phyloP scores from a whole-genome alignment of 768 basidiomycete genomes.

The Tylopilus rubrobrunneus region DNA sequence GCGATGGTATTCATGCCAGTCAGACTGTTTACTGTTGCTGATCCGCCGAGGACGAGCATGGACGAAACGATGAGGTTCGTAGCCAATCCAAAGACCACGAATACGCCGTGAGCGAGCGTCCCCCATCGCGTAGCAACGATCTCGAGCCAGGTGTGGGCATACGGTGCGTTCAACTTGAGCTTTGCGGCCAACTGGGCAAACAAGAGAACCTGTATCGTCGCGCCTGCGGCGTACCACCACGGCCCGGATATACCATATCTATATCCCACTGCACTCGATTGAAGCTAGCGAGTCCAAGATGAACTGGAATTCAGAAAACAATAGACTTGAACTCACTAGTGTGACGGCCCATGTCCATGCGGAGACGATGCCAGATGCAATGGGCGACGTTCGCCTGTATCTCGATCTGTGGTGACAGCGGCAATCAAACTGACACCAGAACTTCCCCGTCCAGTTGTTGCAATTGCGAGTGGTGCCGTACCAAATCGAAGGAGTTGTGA shows the following conservation, averaged over 20 bases:
- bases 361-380: conserved; percentile 88
- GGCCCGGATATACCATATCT: conserved; percentile 82
- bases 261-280: conserved; percentile 83
- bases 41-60: conserved; percentile 75
- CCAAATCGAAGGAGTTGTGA: conserved; percentile 93
- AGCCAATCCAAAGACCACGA: conserved; percentile 90
- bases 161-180: conserved; percentile 86
- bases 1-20: conserved; percentile 87
- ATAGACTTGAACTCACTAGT: conserved; percentile 37
- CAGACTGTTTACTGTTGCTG: conserved; percentile 82
- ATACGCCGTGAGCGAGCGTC: conserved; percentile 68
- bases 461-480: conserved; percentile 95
- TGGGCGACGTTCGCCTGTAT: conserved; percentile 92
- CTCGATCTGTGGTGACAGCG: conserved; percentile 96
- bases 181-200: conserved; percentile 91
- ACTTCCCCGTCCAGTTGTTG: conserved; percentile 95
- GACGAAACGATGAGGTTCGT: conserved; percentile 92
- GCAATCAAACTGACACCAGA: conserved; percentile 99
- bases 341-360: conserved; percentile 93
- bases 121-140: conserved; percentile 85
- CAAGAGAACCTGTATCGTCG: conserved; percentile 83
- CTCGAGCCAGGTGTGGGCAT: conserved; percentile 84
- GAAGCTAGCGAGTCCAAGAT: conserved; percentile 41
- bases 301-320: background rate
- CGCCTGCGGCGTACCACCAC: conserved; percentile 93